Evolutionary conservation across 2,329 filamentous ascomycete genomes (phyloP), one percentile per base, ranked within the genome.

Genomic region (Paraconiothyrium sp.): DNA sequence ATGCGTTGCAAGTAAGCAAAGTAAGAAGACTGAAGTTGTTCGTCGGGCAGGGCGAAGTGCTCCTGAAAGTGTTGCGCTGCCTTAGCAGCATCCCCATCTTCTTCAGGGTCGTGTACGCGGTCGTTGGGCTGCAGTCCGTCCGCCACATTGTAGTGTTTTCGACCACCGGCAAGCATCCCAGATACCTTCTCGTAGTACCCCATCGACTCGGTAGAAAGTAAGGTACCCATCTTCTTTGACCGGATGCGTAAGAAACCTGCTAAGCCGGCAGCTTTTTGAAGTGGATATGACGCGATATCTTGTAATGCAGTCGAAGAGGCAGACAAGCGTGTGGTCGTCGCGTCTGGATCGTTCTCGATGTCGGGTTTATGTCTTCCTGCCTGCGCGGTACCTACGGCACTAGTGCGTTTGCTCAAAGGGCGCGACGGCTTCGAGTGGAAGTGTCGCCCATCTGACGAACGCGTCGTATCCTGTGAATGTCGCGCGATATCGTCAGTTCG

Each of bases 101-200:
- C 85, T 67, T 88, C 86, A 0, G 81, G 78, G 47, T 86, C 85
- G 41, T 84, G 81, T 2, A 84, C 79, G 58, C 82, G 81, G 63
- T 96, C 92, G 71, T 90, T 90, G 1, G 90, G 86, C 22, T 79
- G 74, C 8, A 87, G 82, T 10, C 89, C 84, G 14, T 92, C 88
- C 24, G 86, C 87, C 22, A 93, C 91, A 54, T 90, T 89, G 72
- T 98, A 99, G 78, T 98, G 94, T 71, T 90, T 93, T 70, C 90
- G 90, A 13, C 92, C 92, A 37, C 95, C 95, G 68, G 93, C 92
- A 89, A 95, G 95, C 92, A 98, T 98, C 41, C 93, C 94, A 0
- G 94, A 97, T 0, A 98, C 94, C 78, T 97, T 98, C 74, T 96
- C 94, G 35, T 97, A 90, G 74, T 98, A 98, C 1, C 93, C 93